Conservation (phyloP, 257 asterid genomes). For the Fraxinus pennsylvanica region DNA sequence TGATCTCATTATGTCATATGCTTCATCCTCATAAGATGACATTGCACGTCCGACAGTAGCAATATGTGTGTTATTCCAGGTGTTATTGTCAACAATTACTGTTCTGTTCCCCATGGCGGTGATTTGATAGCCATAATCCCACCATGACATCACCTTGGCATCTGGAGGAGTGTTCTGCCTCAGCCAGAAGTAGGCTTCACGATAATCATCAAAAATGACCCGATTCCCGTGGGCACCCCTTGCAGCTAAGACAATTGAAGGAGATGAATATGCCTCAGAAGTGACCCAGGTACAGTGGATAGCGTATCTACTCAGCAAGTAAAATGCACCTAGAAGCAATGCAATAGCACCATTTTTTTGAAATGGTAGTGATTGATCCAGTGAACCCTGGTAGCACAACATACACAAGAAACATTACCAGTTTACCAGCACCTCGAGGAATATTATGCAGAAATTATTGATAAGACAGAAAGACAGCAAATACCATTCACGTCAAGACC, state of each 20-base stretch:
- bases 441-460: constrained; percentile 7
- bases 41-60: constrained; percentile 99
- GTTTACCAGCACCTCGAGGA: background rate
- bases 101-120: constrained; percentile 99
- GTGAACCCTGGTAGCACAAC: constrained; percentile 55
- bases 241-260: constrained; percentile 98
- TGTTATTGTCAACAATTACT: constrained; percentile 95
- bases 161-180: constrained; percentile 90
- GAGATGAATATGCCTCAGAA: constrained; percentile 98
- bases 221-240: constrained; percentile 96
- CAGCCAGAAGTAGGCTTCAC: constrained; percentile 96
- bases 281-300: constrained; percentile 98
- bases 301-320: constrained; percentile 84
- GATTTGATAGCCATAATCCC: constrained; percentile 99
- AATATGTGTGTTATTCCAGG: constrained; percentile 98
- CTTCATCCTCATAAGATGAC: constrained; percentile 97
- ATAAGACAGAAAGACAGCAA: constrained; percentile 19
- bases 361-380: constrained; percentile 77
- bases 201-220: constrained; percentile 90
- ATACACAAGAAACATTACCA: constrained; percentile 5
- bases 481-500: background rate
- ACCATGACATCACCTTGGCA: constrained; percentile 99
- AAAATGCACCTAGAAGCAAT: constrained; percentile 82
- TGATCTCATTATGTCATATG: constrained; percentile 94
- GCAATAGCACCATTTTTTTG: constrained; percentile 83